Base-by-base conservation (phyloP, 352 stramenopile species). In the Phytopythium delawarense region DNA sequence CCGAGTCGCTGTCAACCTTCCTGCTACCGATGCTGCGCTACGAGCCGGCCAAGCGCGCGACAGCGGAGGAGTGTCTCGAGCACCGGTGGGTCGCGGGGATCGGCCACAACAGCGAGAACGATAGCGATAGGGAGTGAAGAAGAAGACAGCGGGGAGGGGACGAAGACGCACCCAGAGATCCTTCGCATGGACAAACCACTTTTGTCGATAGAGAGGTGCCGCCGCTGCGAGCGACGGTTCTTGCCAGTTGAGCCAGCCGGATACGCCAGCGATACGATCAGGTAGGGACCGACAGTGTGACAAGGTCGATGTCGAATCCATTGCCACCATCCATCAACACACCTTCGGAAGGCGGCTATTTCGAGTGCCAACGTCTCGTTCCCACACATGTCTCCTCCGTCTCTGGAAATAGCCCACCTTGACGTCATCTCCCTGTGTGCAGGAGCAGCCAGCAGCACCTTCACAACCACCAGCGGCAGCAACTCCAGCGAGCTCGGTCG, bases 1-100 rank as follows among this genome's bases (percentile, higher is more conserved):
- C 96, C 4, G 68, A 93, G 28, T 81, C 78, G 40, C 79, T 99
- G 16, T 84, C 91, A 46, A 91, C 92, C 53, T 99, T 99, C 63
- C 78, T 99, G 34, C 78, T 86, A 30, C 92, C 91, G 7, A 98
- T 99, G 86, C 78, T 99, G 56, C 87, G 75, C 20, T 96, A 93
- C 59, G 77, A 94, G 46, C 87, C 81, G 5, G 42, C 65, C 13
- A 88, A 98, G 67, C 87, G 98, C 51, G 88, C 89, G 40, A 99
- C 89, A 12, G 97, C 97, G 4, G 68, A 89, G 37, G 86, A 99
- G 50, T 97, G 88, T 52, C 83, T 99, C 20, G 65, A 92, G 40
- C 96, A 98, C 70, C 79, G 96, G 35, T 99, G 97, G 97, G 79
- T 99, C 30, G 64, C 67, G 7, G 7, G 30, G 4, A 57, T 61